A percentile compares a stretch with the other conserved stretches of the same genome.
These are phyloP conservation scores for Mycena polygramma DNA, from an alignment of 768 basidiomycete species.

Conservation along the genomic window DNA sequence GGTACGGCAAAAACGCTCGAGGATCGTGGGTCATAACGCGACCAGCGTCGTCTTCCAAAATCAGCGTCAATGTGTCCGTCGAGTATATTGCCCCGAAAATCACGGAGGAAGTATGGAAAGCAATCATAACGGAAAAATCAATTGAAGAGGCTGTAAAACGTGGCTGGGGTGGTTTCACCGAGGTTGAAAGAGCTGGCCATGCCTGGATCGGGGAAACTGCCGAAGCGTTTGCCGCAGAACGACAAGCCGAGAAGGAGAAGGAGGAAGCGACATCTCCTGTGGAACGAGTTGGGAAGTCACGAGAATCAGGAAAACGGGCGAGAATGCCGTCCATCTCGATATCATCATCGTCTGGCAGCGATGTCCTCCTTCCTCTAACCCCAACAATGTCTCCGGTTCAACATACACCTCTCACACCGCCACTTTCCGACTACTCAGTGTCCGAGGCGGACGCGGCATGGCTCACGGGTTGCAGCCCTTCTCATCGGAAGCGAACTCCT, in stretches of 20 bases:
- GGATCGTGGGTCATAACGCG: constrained; percentile 48
- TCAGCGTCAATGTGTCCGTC: constrained; percentile 48
- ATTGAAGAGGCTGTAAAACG: constrained; percentile 35
- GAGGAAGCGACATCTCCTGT: constrained; percentile 35
- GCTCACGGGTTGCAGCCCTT: constrained; percentile 11
- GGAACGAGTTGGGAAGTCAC: constrained; percentile 34
- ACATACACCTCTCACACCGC: constrained; percentile 34
- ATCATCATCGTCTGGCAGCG: constrained; percentile 34
- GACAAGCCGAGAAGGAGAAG: constrained; percentile 42
- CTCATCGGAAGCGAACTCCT: constrained; percentile 31
- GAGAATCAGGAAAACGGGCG: constrained; percentile 33
- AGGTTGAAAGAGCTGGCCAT: constrained; percentile 45
- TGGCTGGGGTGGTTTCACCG: constrained; percentile 38
- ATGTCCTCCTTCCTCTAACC: constrained; percentile 31
- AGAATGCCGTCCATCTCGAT: constrained; percentile 38
- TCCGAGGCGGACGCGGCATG: constrained; percentile 28
- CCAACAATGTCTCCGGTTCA: constrained; percentile 33
- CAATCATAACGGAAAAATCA: constrained; percentile 36
- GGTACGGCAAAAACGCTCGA: constrained; percentile 51
- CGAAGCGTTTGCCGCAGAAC: constrained; percentile 42
- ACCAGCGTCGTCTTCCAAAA: constrained; percentile 42
- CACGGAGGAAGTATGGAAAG: constrained; percentile 40
- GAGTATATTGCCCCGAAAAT: constrained; percentile 46
- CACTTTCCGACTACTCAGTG: constrained; percentile 32
- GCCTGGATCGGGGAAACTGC: constrained; percentile 46